Conservation (phyloP, 2,329 filamentous ascomycete genomes). For the Aspergillus tubingensis region DNA sequence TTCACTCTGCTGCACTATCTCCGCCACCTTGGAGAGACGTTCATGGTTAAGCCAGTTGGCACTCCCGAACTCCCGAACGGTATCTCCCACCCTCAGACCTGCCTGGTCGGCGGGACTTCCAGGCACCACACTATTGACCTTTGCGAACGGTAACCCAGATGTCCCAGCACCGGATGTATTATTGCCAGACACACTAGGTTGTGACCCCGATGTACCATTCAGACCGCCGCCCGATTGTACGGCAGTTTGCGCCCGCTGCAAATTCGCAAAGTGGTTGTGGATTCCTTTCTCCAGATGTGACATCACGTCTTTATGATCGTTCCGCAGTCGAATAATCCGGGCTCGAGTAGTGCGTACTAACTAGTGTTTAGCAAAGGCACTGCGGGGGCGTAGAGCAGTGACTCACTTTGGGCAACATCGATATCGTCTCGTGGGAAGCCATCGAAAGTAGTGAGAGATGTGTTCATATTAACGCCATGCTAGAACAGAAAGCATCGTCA, state of each 20-base stretch:
- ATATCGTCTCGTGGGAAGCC: conserved; percentile 92
- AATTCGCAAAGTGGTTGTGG: conserved; percentile 84
- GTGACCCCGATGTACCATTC: conserved; percentile 26
- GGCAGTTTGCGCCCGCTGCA: conserved; percentile 56
- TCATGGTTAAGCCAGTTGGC: conserved; percentile 86
- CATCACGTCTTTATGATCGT: conserved; percentile 94
- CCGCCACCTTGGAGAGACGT: conserved; percentile 78
- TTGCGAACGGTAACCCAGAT: conserved; percentile 73
- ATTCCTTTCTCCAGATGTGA: conserved; percentile 76
- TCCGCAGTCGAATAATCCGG: conserved; percentile 83
- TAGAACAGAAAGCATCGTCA: conserved; percentile 45
- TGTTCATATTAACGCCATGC: conserved; percentile 94
- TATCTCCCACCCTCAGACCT: conserved; percentile 77
- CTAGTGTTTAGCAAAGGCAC: conserved; percentile 17
- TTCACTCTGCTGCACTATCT: conserved; percentile 86
- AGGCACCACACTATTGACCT: conserved; percentile 77
- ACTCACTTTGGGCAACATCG: conserved; percentile 86
- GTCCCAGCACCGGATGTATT: conserved; percentile 31
- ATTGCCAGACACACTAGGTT: conserved; percentile 23
- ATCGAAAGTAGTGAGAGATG: conserved; percentile 80
- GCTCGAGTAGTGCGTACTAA: conserved; percentile 89
- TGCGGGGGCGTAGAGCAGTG: background rate
- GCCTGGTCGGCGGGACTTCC: conserved; percentile 80
- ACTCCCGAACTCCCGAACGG: conserved; percentile 80
- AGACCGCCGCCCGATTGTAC: conserved; percentile 29